Percentiles rank a stretch among this genome's conserved stretches.
phyloP scores from a whole-genome alignment of 1,284 basidiomycete genomes.

The Sphagnurus paluster region DNA sequence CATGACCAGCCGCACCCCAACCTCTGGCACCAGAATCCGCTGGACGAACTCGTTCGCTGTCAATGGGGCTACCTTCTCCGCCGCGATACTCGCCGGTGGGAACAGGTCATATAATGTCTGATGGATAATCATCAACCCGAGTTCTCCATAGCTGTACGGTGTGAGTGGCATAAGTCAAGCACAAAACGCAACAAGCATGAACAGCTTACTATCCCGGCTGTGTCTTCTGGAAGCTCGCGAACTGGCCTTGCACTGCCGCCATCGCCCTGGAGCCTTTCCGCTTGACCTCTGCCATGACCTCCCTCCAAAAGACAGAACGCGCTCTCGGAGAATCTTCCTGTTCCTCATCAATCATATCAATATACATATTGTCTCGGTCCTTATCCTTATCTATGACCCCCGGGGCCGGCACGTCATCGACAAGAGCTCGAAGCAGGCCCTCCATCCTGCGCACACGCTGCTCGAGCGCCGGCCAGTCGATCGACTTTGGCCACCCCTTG shows the following conservation, averaged over 20 bases:
- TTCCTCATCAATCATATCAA: slow-evolving; percentile 15
- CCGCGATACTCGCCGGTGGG: slow-evolving; percentile 57
- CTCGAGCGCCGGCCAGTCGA: slow-evolving; percentile 60
- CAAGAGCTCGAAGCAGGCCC: slow-evolving; percentile 44
- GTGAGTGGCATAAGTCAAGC: slow-evolving; percentile 1
- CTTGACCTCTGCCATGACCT: slow-evolving; percentile 60
- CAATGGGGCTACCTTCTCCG: slow-evolving; percentile 55
- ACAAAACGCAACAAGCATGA: slow-evolving; percentile 2
- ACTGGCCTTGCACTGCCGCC: slow-evolving; percentile 68
- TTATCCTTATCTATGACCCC: slow-evolving; percentile 22
- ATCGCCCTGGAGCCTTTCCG: slow-evolving; percentile 63
- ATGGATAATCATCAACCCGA: slow-evolving; percentile 74
- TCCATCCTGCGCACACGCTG: slow-evolving; percentile 52
- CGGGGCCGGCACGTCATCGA: slow-evolving; percentile 42
- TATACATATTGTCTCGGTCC: too few species aligned
- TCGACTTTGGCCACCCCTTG: slow-evolving; percentile 73
- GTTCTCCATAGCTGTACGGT: slow-evolving; percentile 75
- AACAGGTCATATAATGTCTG: slow-evolving; percentile 76
- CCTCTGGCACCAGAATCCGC: slow-evolving; percentile 73
- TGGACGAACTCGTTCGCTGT: slow-evolving; percentile 71
- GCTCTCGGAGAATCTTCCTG: slow-evolving; percentile 41
- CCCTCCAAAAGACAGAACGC: slow-evolving; percentile 66
- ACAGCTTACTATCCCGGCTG: slow-evolving; percentile 79
- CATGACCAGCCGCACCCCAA: slow-evolving; percentile 68
- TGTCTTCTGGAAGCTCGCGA: slow-evolving; percentile 71